Base-by-base conservation (phyloP, 208 protist species). In the Acanthamoeba royreba region DNA sequence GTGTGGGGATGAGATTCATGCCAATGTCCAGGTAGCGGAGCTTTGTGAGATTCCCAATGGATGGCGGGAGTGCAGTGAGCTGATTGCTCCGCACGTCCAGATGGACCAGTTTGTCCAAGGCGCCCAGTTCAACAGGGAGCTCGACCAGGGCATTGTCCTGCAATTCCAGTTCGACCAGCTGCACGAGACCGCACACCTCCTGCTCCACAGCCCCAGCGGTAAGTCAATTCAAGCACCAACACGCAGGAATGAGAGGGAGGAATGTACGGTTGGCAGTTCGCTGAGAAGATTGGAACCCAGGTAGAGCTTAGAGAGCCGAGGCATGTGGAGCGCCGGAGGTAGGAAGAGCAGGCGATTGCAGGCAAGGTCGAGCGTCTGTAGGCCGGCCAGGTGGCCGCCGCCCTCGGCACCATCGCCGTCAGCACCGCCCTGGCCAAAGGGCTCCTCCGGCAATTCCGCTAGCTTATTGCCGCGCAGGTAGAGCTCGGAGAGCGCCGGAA, bases 41-140 rank as follows among this genome's bases (percentile, higher is more conserved):
- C 31, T 52, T 69, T 49, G 2, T 38, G 33, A 92, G 58, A 49
- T 92, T 22, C 28, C 86, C 86, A 25, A 92, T 66, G 52, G 55
- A 77, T 31, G 86, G n/a, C 38, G 58, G 43, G 19, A 92, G 42
- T 4, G 35, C 86, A 11, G 38, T 92, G 13, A 92, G 52, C 61
- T 55, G 52, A 28, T 92, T 92, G 55, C 52, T 92, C 4, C 86
- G 52, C 25, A 92, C 42, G 58, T 92, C 86, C 7, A 92, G 58
- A 28, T 77, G 86, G 55, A n/a, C 42, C 58, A 92, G 61, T 43
- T 49, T 40, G 8, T 92, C 55, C 35, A 92, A 15, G 17, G 11
- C 13, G 0, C 86, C 79, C 25, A 88, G 47, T 25, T 45, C 86
- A 4, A 40, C 31, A 25, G 87, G 87, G 22, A 92, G 61, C 45